phyloP scores from a whole-genome alignment of 768 basidiomycete species.

The Glaciozyma martinii region DNA sequence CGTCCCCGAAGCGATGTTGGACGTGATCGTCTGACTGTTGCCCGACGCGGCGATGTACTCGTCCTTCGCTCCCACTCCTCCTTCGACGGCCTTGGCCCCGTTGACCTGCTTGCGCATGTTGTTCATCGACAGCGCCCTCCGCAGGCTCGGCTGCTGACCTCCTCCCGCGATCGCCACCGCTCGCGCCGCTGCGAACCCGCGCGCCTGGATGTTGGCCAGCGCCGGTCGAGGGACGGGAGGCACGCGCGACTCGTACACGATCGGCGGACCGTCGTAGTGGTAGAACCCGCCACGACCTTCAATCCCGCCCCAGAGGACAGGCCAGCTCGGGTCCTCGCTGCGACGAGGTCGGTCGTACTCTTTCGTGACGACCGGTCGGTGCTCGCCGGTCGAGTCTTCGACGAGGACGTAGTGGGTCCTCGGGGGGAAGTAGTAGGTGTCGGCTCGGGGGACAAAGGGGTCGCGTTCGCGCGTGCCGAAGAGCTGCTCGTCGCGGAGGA shows the following conservation, averaged over 20 bases:
- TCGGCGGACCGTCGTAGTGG: conserved; percentile 21
- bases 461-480: conserved; percentile 89
- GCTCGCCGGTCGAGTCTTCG: conserved; percentile 76
- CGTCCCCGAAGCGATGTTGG: conserved; percentile 65
- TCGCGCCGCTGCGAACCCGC: conserved; percentile 17
- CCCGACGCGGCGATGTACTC: conserved; percentile 85
- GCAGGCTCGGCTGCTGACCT: background rate
- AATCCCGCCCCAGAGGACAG: conserved; percentile 53
- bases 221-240: background rate
- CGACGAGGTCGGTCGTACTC: conserved; percentile 61
- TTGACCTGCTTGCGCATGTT: conserved; percentile 6
- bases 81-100: conserved; percentile 22
- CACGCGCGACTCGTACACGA: conserved; percentile 9
- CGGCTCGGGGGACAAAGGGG: conserved; percentile 73
- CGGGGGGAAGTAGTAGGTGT: conserved; percentile 75
- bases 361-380: conserved; percentile 72
- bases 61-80: conserved; percentile 10
- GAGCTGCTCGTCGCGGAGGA: conserved; percentile 65
- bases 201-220: conserved; percentile 3
- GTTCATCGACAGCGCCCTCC: background rate
- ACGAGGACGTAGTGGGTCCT: conserved; percentile 71
- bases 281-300: conserved; percentile 35
- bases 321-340: conserved; percentile 60
- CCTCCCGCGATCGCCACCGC: conserved; percentile 4
- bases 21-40: conserved; percentile 87